Evolutionary conservation across 768 basidiomycete genomes (phyloP).

Genomic region (Amanita phalloides): DNA sequence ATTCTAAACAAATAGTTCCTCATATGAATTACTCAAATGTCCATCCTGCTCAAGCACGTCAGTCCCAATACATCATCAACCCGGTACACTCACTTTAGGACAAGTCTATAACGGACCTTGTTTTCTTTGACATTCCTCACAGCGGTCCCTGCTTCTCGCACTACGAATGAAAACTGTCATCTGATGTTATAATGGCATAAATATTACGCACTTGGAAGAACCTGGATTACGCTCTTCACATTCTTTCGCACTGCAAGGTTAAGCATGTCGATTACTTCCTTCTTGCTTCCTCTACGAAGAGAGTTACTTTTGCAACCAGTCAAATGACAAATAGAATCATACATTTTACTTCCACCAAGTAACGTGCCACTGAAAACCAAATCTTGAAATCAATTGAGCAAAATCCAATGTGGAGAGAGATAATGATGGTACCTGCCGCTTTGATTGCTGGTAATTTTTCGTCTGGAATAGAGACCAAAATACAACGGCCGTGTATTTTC

Average conservation of each 20-base stretch:
- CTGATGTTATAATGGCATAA: background rate
- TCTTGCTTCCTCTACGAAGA: slow-evolving; percentile 42
- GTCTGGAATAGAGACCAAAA: slow-evolving; percentile 49
- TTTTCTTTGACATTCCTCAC: slow-evolving; percentile 36
- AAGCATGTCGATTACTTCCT: slow-evolving; percentile 50
- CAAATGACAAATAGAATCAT: background rate
- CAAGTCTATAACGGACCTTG: slow-evolving; percentile 43
- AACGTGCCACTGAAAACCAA: slow-evolving; percentile 14
- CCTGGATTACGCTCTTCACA: slow-evolving; percentile 35
- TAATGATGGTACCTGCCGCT: slow-evolving; percentile 13
- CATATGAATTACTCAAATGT: background rate
- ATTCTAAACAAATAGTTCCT: too few species aligned
- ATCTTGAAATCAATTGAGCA: slow-evolving; percentile 9
- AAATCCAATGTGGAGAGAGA: slow-evolving; percentile 14
- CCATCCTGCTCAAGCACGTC: background rate
- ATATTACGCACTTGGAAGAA: slow-evolving; percentile 25
- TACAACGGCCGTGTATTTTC: slow-evolving; percentile 40
- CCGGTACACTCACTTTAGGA: slow-evolving; percentile 21
- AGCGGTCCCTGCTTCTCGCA: slow-evolving; percentile 37
- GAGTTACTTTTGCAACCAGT: slow-evolving; percentile 11
- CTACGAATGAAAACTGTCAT: slow-evolving; percentile 7
- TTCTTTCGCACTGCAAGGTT: slow-evolving; percentile 43
- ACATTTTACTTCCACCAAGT: slow-evolving; percentile 22
- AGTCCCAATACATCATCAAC: too few species aligned
- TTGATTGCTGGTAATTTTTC: slow-evolving; percentile 29